Percentiles rank a stretch among this genome's conserved stretches.
Evolutionary conservation across 2,329 filamentous ascomycete species (phyloP).

Genomic region (Lachnellula willkommii): DNA sequence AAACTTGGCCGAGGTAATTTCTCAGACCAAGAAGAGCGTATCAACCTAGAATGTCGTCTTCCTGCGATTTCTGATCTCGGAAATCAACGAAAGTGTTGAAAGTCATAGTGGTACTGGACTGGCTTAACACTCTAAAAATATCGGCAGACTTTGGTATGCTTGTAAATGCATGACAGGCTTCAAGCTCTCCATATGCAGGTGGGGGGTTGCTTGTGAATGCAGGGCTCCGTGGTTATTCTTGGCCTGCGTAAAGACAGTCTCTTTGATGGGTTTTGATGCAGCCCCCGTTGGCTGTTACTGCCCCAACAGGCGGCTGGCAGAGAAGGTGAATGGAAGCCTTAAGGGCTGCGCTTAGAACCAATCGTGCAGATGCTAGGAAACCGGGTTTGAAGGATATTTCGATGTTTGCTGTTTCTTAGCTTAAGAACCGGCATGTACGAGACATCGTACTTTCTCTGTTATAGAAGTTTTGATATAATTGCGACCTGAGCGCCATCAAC

Average conservation of each 20-base stretch:
- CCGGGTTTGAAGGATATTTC: constrained; percentile 4
- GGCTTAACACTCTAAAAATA: constrained; percentile 6
- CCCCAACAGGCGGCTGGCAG: constrained; percentile 12
- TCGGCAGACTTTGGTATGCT: constrained; percentile 10
- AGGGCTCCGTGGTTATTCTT: constrained; percentile 17
- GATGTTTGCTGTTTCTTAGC: constrained; percentile 19
- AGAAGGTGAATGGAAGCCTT: constrained; percentile 17
- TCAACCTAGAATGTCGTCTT: constrained; percentile 8
- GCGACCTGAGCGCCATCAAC: too few species aligned
- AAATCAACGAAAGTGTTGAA: neutral
- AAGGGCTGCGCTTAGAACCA: constrained; percentile 7
- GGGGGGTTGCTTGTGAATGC: constrained; percentile 14
- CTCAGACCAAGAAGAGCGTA: neutral
- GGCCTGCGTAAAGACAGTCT: constrained; percentile 2
- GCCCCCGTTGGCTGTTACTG: neutral
- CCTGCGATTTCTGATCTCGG: neutral
- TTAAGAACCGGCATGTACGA: constrained; percentile 8
- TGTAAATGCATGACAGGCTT: constrained; percentile 16
- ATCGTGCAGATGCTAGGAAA: constrained; percentile 5
- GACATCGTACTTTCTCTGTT: too few species aligned
- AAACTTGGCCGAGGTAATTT: neutral
- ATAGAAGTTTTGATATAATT: too few species aligned
- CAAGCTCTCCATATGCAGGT: constrained; percentile 5
- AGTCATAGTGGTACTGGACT: constrained; percentile 13
- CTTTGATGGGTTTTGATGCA: neutral